Base-by-base conservation (phyloP, 2,329 filamentous ascomycete genomes). In the Coniella lustricola region DNA sequence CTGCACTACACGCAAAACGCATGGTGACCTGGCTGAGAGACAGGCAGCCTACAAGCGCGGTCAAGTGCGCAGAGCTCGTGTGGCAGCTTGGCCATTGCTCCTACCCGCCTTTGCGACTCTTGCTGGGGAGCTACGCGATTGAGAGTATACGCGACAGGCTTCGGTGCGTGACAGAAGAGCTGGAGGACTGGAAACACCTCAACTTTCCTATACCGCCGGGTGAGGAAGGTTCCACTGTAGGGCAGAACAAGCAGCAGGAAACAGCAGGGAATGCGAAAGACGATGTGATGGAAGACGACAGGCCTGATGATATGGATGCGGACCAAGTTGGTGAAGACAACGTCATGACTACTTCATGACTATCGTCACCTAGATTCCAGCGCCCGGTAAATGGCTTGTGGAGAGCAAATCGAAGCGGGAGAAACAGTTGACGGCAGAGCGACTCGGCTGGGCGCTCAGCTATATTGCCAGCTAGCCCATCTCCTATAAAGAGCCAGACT, bases 1-100 rank as follows among this genome's bases (percentile, higher is more conserved):
- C 93, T 0, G 88, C 93, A 1, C 77, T 90, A 3, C 93, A 98
- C 67, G 89, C 90, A 1, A 85, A 86, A 60, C 76, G 91, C 22
- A 93, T 97, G 76, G 81, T 97, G 12, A 89, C 95, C 65, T 97
- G 93, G 93, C 74, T 97, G 17, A 88, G 87, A 14, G 89, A 96
- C 61, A 81, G 88, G 53, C 91, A 97, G 66, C 91, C 91, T 4
- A 93, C 90, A 12, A 95, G 88, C 64, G 89, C 89, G 1, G 84
- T 95, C 47, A 95, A 94, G 67, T 91, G 90, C 52, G 90, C 90
- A 3, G 90, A 97, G 70, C 70, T 97, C 49, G 84, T 95, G 7
- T 97, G 93, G 93, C 84, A 96, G 71, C 70, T 97, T 37, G 93
- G 85, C 0, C 93, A 97, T 71, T 97, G 91, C 68, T 85, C 82